A percentile compares a stretch with the other conserved stretches of the same genome.
These are phyloP conservation scores for Pleurotus citrinopileatus DNA, from an alignment of 768 basidiomycete genomes.

Conservation along the genomic window DNA sequence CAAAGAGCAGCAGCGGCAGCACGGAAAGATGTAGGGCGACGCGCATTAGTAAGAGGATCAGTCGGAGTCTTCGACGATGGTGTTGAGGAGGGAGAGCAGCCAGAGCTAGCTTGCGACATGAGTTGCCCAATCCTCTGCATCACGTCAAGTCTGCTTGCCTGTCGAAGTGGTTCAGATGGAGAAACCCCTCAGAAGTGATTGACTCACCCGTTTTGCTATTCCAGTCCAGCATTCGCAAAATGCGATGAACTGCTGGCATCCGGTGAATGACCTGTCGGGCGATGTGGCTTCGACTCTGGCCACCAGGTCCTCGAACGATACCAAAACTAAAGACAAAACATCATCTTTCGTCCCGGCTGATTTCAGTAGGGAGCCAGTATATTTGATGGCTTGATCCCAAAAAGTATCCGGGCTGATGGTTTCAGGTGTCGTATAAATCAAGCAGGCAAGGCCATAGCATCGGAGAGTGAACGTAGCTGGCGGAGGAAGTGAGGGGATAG, in stretches of 20 bases:
- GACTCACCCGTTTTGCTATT: slow-evolving; percentile 61
- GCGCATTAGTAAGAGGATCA: background rate
- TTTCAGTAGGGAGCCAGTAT: slow-evolving; percentile 42
- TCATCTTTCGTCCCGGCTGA: slow-evolving; percentile 28
- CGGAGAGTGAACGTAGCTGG: slow-evolving; percentile 35
- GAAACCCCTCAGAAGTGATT: background rate
- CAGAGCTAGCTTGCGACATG: slow-evolving; percentile 25
- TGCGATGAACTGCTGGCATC: slow-evolving; percentile 50
- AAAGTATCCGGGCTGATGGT: slow-evolving; percentile 51
- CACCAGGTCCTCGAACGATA: slow-evolving; percentile 43
- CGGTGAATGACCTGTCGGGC: slow-evolving; percentile 38
- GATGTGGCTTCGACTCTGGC: slow-evolving; percentile 31
- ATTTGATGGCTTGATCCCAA: slow-evolving; percentile 68
- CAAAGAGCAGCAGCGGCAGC: background rate
- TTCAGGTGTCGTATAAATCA: slow-evolving; percentile 42
- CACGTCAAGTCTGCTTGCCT: slow-evolving; percentile 46
- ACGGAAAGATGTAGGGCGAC: background rate
- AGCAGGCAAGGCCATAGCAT: slow-evolving; percentile 47
- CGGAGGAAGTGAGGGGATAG: slow-evolving; percentile 17
- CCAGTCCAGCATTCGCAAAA: slow-evolving; percentile 74
- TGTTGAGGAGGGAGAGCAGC: slow-evolving; percentile 17
- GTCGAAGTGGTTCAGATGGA: background rate
- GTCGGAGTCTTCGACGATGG: background rate
- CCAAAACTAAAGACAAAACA: slow-evolving; percentile 34
- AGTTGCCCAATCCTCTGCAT: slow-evolving; percentile 46